Evolutionary conservation across 768 basidiomycete genomes (phyloP).

Genomic region (Sporobolomyces phaffii): DNA sequence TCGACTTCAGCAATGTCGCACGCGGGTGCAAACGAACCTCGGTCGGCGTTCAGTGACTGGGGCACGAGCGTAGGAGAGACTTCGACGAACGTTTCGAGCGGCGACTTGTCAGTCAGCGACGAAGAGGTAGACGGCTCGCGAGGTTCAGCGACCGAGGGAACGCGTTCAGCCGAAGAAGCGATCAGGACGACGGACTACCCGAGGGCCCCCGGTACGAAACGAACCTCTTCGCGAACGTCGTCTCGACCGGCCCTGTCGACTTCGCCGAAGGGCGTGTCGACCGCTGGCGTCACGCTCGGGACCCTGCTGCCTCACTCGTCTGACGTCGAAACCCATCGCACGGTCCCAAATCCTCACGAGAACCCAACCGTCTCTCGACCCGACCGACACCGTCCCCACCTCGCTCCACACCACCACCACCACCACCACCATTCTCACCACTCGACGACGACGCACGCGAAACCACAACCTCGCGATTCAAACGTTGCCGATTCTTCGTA

Average conservation of each 20-base stretch:
- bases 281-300: too few relatives aligned
- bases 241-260: too few relatives aligned
- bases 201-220: too few relatives aligned
- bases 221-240: too few relatives aligned
- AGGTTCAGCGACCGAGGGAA: not conserved
- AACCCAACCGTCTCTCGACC: too few relatives aligned
- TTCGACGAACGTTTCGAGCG: not conserved
- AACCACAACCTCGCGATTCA: not conserved
- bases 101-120: not conserved
- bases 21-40: not conserved
- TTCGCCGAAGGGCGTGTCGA: too few relatives aligned
- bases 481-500: slow-evolving; percentile 5
- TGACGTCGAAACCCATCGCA: too few relatives aligned
- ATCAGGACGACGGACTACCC: too few relatives aligned
- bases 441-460: too few relatives aligned
- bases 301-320: too few relatives aligned
- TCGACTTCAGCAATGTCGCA: not conserved
- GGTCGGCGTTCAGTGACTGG: slow-evolving; percentile 9
- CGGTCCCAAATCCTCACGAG: too few relatives aligned
- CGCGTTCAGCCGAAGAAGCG: not conserved
- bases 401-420: not conserved
- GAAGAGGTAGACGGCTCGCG: too few relatives aligned
- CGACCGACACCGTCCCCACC: not conserved
- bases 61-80: not conserved
- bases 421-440: not conserved